Evolutionary conservation across 805 yeast genomes (phyloP), one percentile per base, ranked within the genome.

Genomic region (Sungouiozyma intestinalis): DNA sequence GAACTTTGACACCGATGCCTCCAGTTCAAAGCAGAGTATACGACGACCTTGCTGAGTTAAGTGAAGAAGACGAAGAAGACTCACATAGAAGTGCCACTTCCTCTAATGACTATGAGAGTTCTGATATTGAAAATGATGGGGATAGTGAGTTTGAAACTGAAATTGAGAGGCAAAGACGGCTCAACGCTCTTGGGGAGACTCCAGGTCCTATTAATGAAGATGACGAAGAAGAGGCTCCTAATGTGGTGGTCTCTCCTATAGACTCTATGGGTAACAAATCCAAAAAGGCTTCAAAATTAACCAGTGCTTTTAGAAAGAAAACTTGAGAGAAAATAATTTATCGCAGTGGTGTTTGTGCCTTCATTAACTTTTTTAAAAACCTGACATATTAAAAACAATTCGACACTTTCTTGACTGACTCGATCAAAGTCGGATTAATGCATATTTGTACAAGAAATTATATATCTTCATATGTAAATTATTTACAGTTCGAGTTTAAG

Each of bases 151-250:
- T 51, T 3, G 88, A 81, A 56, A 79, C 86, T 0, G 80, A 69
- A n/a, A 75, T 77, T 18, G 88, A 82, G 57, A 71, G 74, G 43
- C 66, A 67, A 33, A 72, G 88, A 51, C 69, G 88, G 45, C 58
- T 82, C 43, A 73, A 74, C 4, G 81, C 81, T 0, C 60, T 76
- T 45, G 80, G 81, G 2, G 58, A 62, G 37, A 6, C 29, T 9
- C 14, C 41, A 17, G 21, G 32, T 16, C 60, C 65, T 21, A 65
- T 73, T 45, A 57, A 64, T 39, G 65, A 63, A 14, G 70, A 67
- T 39, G 77, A 74, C 50, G 79, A 75, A 42, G 73, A 66, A 18
- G 61, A 13, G 17, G 13, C 46, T 4, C 51, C 50, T 3, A 42
- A 46, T 1, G 45, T 45, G 1, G 32, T 33, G 8, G 41, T 39